Evolutionary conservation across 495 filamentous ascomycete species (phyloP).

Genomic region (Penicillium turbatum): DNA sequence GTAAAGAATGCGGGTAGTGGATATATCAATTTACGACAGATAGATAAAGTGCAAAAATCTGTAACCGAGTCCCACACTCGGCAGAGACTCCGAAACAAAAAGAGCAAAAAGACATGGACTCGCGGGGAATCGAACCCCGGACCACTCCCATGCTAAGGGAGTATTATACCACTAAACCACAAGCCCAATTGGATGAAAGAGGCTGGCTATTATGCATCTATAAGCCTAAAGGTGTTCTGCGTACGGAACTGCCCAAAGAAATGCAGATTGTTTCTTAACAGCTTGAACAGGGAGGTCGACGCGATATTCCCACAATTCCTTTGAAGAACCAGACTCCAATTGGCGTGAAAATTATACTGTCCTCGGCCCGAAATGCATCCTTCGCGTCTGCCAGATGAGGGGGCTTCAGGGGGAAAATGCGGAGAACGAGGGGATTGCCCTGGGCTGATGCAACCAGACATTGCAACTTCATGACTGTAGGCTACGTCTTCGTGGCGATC

Average conservation of each 20-base stretch:
- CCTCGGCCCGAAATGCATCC: not conserved
- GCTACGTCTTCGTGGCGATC: not conserved
- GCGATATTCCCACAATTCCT: no score
- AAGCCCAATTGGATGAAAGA: slow-evolving; percentile 25
- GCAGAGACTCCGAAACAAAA: not conserved
- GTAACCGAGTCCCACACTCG: no score
- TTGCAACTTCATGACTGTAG: not conserved
- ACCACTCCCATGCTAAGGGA: slow-evolving; percentile 50
- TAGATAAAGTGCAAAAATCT: no score
- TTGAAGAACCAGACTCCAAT: no score
- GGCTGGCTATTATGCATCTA: not conserved
- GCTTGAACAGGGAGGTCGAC: no score
- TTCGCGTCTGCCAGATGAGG: not conserved
- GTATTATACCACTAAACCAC: slow-evolving; percentile 48
- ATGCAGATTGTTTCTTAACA: no score
- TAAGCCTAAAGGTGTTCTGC: no score
- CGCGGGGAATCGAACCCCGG: slow-evolving; percentile 57
- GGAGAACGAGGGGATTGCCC: not conserved
- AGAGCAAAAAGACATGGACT: slow-evolving; percentile 26
- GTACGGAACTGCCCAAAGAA: no score
- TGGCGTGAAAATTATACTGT: no score
- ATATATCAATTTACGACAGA: not conserved
- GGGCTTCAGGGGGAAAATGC: not conserved
- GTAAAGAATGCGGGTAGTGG: not conserved
- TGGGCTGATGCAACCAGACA: not conserved